phyloP scores from a whole-genome alignment of 169 alveolate genomes.

The Plasmodium berghei region DNA sequence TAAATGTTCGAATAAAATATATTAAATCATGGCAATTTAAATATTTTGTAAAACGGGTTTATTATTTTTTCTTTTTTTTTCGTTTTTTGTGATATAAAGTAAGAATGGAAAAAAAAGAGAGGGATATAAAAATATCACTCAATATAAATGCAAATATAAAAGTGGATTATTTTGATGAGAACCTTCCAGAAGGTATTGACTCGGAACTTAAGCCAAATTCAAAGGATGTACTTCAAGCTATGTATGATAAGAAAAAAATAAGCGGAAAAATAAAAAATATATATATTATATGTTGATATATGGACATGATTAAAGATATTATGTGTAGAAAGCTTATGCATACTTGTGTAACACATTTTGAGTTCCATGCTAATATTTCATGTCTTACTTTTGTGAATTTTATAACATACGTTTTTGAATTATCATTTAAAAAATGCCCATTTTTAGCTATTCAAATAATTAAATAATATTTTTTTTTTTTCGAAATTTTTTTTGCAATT shows the following conservation, averaged over 20 bases:
- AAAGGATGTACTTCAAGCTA: constrained; percentile 22
- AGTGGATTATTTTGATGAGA: constrained; percentile 5
- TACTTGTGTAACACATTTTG: no score
- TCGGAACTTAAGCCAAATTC: constrained; percentile 5
- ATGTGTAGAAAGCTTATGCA: no score
- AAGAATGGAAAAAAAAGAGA: constrained; percentile 5
- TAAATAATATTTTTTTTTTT: neutral
- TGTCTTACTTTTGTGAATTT: no score
- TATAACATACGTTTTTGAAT: neutral
- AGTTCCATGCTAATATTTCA: no score
- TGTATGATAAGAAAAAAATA: constrained; percentile 13
- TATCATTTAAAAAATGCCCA: neutral
- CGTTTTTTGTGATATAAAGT: no score
- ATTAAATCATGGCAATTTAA: no score
- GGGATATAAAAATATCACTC: constrained; percentile 46
- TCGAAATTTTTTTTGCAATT: neutral
- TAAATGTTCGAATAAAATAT: no score
- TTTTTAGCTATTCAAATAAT: neutral
- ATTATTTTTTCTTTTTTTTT: no score
- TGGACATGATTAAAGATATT: neutral
- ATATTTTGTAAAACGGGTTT: no score
- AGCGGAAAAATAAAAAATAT: neutral
- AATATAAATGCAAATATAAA: constrained; percentile 18
- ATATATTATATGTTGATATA: neutral
- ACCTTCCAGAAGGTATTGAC: neutral